Conservation (phyloP, 371 early-diverging fungal genomes). For the Conidiobolus coronatus region DNA sequence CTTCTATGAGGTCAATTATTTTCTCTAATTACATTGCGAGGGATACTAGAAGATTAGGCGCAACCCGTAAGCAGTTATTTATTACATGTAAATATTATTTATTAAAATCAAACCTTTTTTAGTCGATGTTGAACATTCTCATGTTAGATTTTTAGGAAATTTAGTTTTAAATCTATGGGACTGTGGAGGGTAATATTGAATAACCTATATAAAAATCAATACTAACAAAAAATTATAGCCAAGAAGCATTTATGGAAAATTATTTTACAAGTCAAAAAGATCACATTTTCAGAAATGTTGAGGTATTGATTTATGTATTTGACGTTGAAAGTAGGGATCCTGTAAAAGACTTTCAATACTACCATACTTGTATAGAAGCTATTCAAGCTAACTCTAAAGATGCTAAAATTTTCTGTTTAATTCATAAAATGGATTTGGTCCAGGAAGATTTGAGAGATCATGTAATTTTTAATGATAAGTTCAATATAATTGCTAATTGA, state of each 20-base stretch:
- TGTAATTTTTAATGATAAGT: conserved; percentile 14
- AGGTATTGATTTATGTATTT: conserved; percentile 91
- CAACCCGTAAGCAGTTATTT: conserved; percentile 58
- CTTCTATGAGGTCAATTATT: conserved; percentile 94
- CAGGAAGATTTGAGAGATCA: conserved; percentile 44
- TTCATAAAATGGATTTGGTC: conserved; percentile 93
- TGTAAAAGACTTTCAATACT: conserved; percentile 76
- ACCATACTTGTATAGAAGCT: conserved; percentile 69
- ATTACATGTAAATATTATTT: neutral
- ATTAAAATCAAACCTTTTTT: conserved; percentile 3
- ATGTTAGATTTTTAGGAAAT: conserved; percentile 84
- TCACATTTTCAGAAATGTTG: conserved; percentile 90
- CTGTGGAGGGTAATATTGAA: conserved; percentile 44
- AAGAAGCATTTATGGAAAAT: conserved; percentile 91
- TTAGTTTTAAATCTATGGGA: conserved; percentile 90
- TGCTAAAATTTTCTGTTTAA: conserved; percentile 78
- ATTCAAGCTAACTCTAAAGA: conserved; percentile 60
- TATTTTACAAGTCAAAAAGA: conserved; percentile 80
- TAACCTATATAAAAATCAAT: neutral
- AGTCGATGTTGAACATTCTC: conserved; percentile 93
- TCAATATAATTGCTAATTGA: neutral
- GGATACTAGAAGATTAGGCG: conserved; percentile 84
- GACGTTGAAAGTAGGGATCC: conserved; percentile 82
- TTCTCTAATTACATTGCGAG: conserved; percentile 89
- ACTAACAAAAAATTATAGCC: conserved; percentile 18